Percentiles rank a stretch among this genome's conserved stretches.
Conservation (phyloP, 345 rosid genomes). For the Linum lewisii region DNA sequence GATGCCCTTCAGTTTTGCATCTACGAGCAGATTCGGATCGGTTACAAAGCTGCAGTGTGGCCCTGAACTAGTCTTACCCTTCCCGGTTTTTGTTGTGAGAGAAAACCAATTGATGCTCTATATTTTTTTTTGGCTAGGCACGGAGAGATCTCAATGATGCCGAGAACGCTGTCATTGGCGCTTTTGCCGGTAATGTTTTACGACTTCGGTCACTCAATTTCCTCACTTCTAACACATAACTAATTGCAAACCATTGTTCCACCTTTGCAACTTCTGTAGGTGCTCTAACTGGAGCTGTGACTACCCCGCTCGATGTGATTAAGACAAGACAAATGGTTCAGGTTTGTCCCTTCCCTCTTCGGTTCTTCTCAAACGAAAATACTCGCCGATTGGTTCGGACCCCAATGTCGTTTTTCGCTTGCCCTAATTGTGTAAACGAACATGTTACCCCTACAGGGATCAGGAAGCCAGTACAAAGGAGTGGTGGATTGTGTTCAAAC, state of each 20-base stretch:
- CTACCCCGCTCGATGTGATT: constrained; percentile 95
- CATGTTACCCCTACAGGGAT: constrained; percentile 39
- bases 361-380: too few species aligned
- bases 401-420: too few species aligned
- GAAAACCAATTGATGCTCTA: not conserved
- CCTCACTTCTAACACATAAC: not conserved
- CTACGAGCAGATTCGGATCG: constrained; percentile 88
- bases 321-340: constrained; percentile 97
- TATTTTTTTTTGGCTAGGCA: constrained; percentile 44
- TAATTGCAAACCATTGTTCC: not conserved
- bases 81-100: constrained; percentile 1
- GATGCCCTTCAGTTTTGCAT: constrained; percentile 96
- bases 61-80: constrained; percentile 6
- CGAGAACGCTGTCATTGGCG: constrained; percentile 86
- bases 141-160: constrained; percentile 75
- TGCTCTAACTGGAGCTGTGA: constrained; percentile 92
- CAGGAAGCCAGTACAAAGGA: constrained; percentile 72
- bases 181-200: constrained; percentile 63
- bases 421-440: not conserved
- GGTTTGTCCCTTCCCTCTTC: constrained; percentile 29
- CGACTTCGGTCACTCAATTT: too few species aligned
- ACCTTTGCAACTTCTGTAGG: constrained; percentile 28
- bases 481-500: constrained; percentile 82
- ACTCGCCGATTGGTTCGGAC: too few species aligned
- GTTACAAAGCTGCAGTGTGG: constrained; percentile 72